Base-by-base conservation (phyloP, 495 filamentous ascomycete species). In the Penicillium desertorum region DNA sequence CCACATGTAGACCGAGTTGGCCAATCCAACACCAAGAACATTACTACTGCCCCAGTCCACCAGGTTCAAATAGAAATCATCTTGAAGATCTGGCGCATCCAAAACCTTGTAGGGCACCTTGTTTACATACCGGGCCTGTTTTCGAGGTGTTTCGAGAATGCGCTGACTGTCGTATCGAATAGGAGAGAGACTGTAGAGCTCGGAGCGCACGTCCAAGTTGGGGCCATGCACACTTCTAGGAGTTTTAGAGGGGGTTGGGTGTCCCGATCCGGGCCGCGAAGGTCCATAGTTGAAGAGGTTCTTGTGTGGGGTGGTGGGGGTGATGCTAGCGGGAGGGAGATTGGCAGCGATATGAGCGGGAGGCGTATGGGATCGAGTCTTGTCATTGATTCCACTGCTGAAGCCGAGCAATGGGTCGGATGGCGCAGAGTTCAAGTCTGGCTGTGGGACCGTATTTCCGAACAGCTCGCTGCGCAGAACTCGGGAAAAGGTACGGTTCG, bases 11-110 rank as follows among this genome's bases (percentile, higher is more conserved):
- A 98, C 94, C 50, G 89, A 93, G 29, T 86, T 89, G 17, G 91
- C 92, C 43, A 98, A 74, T 0, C 94, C 94, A 29, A 98, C 94
- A 14, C 91, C 95, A 8, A 98, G 74, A 22, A 96, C 85, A 72
- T 97, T 94, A 60, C 86, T 90, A 62, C 88, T 93, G n/a, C 95
- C 94, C 94, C 94, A 98, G 62, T 98, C 94, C 2, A 98, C 92
- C 25, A 98, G 73, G 63, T 98, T 98, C 30, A 98, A 76, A 63
- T 98, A 98, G 70, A 97, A 98, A 69, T 98, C 95, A 63, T 98
- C 94, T 27, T 92, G 92, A 16, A 98, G 71, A 59, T 98, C 94
- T 14, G 94, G 94, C 1, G 95, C 94, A 79, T 98, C 94, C 4
- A 98, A 79, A 7, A 98, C 94, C 71, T 98, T 98, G 77, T 92